phyloP scores from a whole-genome alignment of 225 moss, liverwort and hornwort species.

The Straminergon stramineum region DNA sequence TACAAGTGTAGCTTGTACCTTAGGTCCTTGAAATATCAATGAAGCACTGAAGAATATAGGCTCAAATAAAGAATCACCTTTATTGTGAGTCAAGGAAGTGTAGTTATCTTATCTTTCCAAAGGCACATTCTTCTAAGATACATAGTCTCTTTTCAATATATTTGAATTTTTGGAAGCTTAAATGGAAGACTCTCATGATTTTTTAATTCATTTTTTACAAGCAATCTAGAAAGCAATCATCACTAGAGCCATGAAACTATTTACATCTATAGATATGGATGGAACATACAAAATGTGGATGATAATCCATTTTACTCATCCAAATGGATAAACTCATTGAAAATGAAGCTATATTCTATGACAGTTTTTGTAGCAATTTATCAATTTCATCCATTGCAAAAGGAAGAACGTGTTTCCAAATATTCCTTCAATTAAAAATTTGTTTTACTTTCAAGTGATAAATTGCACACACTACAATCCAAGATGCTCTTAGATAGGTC shows the following conservation, averaged over 20 bases:
- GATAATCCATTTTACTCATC: too few species aligned
- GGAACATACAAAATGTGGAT: not conserved
- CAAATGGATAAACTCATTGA: not conserved
- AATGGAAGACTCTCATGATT: fast-evolving
- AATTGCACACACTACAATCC: fast-evolving
- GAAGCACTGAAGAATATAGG: fast-evolving
- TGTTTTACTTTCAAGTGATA: fast-evolving
- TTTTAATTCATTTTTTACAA: not conserved
- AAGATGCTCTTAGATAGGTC: not conserved
- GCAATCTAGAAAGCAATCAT: fast-evolving
- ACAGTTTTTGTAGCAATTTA: not conserved
- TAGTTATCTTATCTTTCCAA: fast-evolving
- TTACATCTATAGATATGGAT: too few species aligned
- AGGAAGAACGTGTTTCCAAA: fast-evolving
- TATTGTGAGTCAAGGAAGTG: not conserved
- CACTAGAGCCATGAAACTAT: fast-evolving
- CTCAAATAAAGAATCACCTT: not conserved
- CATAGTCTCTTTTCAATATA: fast-evolving
- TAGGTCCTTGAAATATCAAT: fast-evolving
- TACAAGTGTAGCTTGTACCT: not conserved
- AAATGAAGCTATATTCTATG: not conserved
- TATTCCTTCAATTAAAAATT: not conserved
- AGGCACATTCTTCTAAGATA: not conserved
- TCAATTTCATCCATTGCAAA: not conserved
- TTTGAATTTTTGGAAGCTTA: too few species aligned